Base-by-base conservation (phyloP, 2,329 filamentous ascomycete species). In the Colletotrichum ledebouriae region DNA sequence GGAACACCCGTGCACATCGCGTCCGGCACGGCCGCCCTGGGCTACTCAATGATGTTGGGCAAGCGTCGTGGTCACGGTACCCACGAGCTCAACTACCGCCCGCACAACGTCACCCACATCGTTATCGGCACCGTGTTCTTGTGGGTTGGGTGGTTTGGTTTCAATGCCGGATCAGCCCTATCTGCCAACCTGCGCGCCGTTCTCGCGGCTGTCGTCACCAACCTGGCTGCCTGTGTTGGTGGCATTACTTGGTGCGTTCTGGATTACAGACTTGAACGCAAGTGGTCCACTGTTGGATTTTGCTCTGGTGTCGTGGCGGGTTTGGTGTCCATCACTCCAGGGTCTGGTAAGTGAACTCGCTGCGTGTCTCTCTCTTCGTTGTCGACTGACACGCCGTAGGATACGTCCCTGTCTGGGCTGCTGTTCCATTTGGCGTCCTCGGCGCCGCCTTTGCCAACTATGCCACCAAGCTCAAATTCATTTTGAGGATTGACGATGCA, bases 81-180 rank as follows among this genome's bases (percentile, higher is more conserved):
- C 33, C 91, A 94, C 76, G 93, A 95, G 78, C 85, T 97, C 74
- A 97, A 97, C 82, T 97, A 95, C 80, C 91, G 94, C 58, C 94
- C 94, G 10, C 94, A 97, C 83, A 97, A 97, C 75, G 93, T 97
- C 53, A 96, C 94, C 4, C 93, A 97, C 78, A 94, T 97, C 73
- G 93, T 97, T 59, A 92, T 97, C 63, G 94, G 94, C 34, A 97
- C 94, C 3, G 93, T 97, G 53, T 97, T 97, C 81, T 89, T 97
- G 15, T 97, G 94, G 94, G 92, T 97, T 15, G 94, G 94, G 61
- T 97, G 94, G 94, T 97, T 97, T 75, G 94, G 94, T 55, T 97
- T 97, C 88, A 97, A 97, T 75, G 93, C 92, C 57, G 94, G 94
- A 71, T 94, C 91, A 15, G 94, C 93, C 13, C 84, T 96, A 63